A percentile compares a stretch with the other conserved stretches of the same genome.
Evolutionary conservation across 768 basidiomycete genomes (phyloP).

Genomic region (Phallus indusiatus): DNA sequence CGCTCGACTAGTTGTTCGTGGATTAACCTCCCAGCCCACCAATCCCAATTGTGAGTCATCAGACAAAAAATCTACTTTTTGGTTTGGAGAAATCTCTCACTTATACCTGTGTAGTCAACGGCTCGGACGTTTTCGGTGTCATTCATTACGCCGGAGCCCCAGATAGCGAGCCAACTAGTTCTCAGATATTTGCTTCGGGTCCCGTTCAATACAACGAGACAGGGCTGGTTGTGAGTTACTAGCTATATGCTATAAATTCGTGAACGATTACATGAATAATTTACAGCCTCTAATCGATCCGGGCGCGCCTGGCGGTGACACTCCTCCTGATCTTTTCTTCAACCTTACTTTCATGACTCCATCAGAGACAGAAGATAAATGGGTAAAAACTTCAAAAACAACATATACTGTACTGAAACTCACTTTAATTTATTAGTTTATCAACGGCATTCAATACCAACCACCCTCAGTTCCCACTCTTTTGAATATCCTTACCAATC

Average conservation of each 20-base stretch:
- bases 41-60: no score
- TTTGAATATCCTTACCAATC: neutral
- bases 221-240: slow-evolving; percentile 18
- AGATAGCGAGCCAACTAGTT: slow-evolving; percentile 7
- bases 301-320: slow-evolving; percentile 1
- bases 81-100: no score
- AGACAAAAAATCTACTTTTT: neutral
- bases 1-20: neutral
- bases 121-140: neutral
- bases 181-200: slow-evolving; percentile 10
- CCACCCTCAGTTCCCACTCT: neutral
- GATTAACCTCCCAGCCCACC: no score
- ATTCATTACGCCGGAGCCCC: neutral
- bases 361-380: neutral
- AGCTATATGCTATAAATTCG: neutral
- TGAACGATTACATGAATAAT: slow-evolving; percentile 9
- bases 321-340: neutral
- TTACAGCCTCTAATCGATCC: slow-evolving; percentile 12
- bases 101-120: neutral
- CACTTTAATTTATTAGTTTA: neutral
- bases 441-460: neutral
- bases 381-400: neutral
- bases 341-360: slow-evolving; percentile 1
- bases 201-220: slow-evolving; percentile 23
- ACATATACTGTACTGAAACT: neutral